These are phyloP conservation scores for Lophiotrema nucula DNA, from an alignment of 495 filamentous ascomycete species.

Conservation along the genomic window DNA sequence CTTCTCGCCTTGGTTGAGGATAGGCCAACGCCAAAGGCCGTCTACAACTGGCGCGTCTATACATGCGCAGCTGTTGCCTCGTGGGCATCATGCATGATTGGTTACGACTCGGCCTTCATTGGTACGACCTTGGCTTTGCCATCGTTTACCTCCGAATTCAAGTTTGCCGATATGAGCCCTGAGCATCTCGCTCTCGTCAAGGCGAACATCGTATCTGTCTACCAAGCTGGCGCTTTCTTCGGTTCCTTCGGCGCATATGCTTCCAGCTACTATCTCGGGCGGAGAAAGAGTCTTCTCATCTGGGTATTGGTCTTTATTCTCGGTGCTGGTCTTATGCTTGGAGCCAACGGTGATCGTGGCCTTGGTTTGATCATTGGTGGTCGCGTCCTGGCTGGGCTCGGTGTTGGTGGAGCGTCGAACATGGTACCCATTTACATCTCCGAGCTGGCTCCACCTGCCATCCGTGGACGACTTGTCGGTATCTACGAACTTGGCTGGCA, in stretches of 20 bases:
- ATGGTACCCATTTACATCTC: slow-evolving; percentile 48
- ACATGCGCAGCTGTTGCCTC: slow-evolving; percentile 60
- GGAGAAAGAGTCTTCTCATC: slow-evolving; percentile 30
- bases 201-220: slow-evolving; percentile 59
- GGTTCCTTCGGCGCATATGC: slow-evolving; percentile 33
- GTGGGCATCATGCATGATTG: slow-evolving; percentile 70
- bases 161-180: slow-evolving; percentile 5
- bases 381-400: slow-evolving; percentile 43
- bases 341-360: slow-evolving; percentile 51
- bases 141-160: slow-evolving; percentile 26
- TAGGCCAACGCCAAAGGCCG: slow-evolving; percentile 59
- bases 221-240: slow-evolving; percentile 49
- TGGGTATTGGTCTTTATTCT: slow-evolving; percentile 33
- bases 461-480: slow-evolving; percentile 52
- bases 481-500: slow-evolving; percentile 75
- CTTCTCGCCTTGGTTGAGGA: slow-evolving; percentile 62
- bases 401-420: slow-evolving; percentile 41
- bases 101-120: slow-evolving; percentile 42
- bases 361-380: slow-evolving; percentile 55
- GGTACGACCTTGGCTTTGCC: slow-evolving; percentile 25
- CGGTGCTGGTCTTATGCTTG: slow-evolving; percentile 36
- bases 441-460: slow-evolving; percentile 44
- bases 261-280: slow-evolving; percentile 31
- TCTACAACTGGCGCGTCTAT: slow-evolving; percentile 78
- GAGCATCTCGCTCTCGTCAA: slow-evolving; percentile 15